Percentiles rank a stretch among this genome's conserved stretches.
phyloP scores from a whole-genome alignment of 805 yeast genomes.

The Ogataea parapolymorpha region DNA sequence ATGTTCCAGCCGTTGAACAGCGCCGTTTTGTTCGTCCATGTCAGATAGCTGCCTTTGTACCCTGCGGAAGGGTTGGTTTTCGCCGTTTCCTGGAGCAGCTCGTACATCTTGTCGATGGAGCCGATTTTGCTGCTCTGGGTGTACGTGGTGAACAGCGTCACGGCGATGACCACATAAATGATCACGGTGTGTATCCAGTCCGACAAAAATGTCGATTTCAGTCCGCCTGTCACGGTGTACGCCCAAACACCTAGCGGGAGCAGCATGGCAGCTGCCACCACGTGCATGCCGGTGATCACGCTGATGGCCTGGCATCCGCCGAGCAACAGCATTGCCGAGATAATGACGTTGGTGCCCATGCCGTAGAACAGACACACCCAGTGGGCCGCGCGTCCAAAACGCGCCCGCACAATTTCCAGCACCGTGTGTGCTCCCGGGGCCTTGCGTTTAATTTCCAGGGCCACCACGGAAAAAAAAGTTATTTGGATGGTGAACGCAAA shows the following conservation, averaged over 20 bases:
- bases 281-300: conserved; percentile 42
- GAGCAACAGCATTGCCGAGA: conserved; percentile 37
- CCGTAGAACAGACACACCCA: conserved; percentile 36
- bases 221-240: conserved; percentile 49
- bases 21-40: conserved; percentile 32
- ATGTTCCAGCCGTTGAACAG: conserved; percentile 38
- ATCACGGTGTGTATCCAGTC: conserved; percentile 51
- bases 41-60: conserved; percentile 30
- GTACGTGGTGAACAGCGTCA: conserved; percentile 27
- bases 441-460: conserved; percentile 37
- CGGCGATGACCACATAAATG: conserved; percentile 36
- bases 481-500: conserved; percentile 38
- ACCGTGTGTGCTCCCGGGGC: conserved; percentile 44
- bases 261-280: conserved; percentile 43
- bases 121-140: conserved; percentile 29
- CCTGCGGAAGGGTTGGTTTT: conserved; percentile 25
- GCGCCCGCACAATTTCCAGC: conserved; percentile 35
- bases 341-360: conserved; percentile 36
- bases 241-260: conserved; percentile 45
- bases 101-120: conserved; percentile 35
- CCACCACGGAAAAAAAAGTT: conserved; percentile 35
- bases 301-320: conserved; percentile 44
- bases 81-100: conserved; percentile 25
- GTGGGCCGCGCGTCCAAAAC: conserved; percentile 38
- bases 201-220: conserved; percentile 49